Evolutionary conservation across 2,329 filamentous ascomycete species (phyloP).

Genomic region (Helotiales sp.): DNA sequence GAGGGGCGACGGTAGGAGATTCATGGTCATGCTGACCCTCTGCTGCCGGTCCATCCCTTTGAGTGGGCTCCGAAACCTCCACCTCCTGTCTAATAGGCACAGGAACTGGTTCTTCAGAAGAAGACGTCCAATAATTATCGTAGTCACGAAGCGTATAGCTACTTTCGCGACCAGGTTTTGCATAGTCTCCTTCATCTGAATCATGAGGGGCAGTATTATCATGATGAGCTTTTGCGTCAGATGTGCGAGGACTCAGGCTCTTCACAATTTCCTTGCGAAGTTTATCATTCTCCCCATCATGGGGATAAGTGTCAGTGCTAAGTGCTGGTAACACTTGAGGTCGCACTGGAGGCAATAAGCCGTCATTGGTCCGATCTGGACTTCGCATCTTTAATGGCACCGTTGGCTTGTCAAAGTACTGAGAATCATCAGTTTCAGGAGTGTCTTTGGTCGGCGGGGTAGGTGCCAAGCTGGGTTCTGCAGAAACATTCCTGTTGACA

Average conservation of each 20-base stretch:
- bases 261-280: conserved; percentile 74
- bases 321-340: conserved; percentile 22
- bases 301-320: conserved; percentile 21
- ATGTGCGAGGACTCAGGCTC: conserved; percentile 57
- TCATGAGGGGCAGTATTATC: conserved; percentile 15
- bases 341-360: conserved; percentile 6
- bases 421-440: conserved; percentile 13
- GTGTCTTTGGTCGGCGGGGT: conserved; percentile 48
- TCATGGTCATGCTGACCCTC: conserved; percentile 29
- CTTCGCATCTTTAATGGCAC: conserved; percentile 14
- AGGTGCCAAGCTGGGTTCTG: conserved; percentile 40
- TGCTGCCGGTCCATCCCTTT: not conserved
- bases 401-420: conserved; percentile 19
- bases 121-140: conserved; percentile 63
- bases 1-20: conserved; percentile 18
- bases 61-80: not conserved
- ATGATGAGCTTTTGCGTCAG: conserved; percentile 20
- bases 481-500: conserved; percentile 33
- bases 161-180: conserved; percentile 49
- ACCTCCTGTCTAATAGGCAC: not conserved
- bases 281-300: conserved; percentile 65
- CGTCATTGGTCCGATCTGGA: conserved; percentile 7
- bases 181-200: conserved; percentile 19
- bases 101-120: conserved; percentile 38
- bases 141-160: conserved; percentile 66